Percentiles rank a stretch among this genome's conserved stretches.
These are phyloP conservation scores for Coemansia sp. DNA, from an alignment of 192 early-diverging fungal species.

Conservation along the genomic window DNA sequence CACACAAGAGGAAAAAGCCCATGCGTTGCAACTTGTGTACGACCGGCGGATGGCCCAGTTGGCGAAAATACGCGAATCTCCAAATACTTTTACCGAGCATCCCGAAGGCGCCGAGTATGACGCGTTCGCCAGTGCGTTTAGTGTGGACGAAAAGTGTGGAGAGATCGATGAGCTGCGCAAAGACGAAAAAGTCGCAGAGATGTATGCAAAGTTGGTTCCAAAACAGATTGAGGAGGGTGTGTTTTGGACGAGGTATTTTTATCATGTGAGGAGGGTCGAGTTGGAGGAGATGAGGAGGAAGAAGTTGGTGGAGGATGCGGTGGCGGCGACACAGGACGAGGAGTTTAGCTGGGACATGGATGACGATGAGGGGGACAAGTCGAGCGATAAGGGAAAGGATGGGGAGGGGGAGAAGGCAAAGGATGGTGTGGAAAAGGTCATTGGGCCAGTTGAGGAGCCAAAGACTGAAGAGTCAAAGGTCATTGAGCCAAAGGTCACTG, in stretches of 20 bases:
- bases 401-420: slow-evolving; percentile 11
- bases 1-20: slow-evolving; percentile 35
- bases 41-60: slow-evolving; percentile 49
- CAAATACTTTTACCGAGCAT: slow-evolving; percentile 22
- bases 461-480: slow-evolving; percentile 1
- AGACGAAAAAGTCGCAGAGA: slow-evolving; percentile 12
- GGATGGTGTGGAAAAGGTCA: slow-evolving; percentile 3
- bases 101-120: slow-evolving; percentile 4
- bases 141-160: neutral
- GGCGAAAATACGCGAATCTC: slow-evolving; percentile 31
- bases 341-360: slow-evolving; percentile 51
- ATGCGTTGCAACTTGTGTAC: slow-evolving; percentile 46
- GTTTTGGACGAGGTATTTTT: slow-evolving; percentile 51
- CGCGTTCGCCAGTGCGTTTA: slow-evolving; percentile 18
- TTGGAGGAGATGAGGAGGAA: slow-evolving; percentile 42
- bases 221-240: slow-evolving; percentile 17
- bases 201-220: slow-evolving; percentile 25
- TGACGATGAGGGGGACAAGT: slow-evolving; percentile 17
- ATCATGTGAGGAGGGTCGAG: slow-evolving; percentile 38
- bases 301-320: slow-evolving; percentile 50
- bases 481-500: neutral
- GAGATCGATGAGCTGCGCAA: neutral
- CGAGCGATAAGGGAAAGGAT: neutral
- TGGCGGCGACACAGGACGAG: slow-evolving; percentile 36
- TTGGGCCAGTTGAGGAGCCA: neutral